Percentiles rank a stretch among this genome's conserved stretches.
Evolutionary conservation across 306 rosid species (phyloP).

Genomic region (Lablab purpureus): DNA sequence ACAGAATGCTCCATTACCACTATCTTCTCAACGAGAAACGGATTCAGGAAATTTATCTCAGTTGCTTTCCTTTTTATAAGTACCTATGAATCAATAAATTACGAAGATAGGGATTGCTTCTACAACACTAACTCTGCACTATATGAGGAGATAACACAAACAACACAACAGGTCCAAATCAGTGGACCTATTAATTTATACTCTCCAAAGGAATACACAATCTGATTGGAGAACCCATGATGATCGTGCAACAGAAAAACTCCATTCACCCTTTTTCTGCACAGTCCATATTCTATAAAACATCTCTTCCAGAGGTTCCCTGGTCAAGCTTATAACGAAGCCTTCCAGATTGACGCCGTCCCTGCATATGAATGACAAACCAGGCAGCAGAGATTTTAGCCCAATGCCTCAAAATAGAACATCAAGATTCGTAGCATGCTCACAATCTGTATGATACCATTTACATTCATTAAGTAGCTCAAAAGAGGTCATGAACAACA

Average conservation of each 20-base stretch:
- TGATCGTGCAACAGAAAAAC: slow-evolving; percentile 46
- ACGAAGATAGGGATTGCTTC: slow-evolving; percentile 47
- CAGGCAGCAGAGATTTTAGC: background rate
- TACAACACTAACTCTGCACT: slow-evolving; percentile 58
- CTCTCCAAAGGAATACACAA: slow-evolving; percentile 49
- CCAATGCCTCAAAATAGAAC: slow-evolving; percentile 14
- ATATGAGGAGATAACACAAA: slow-evolving; percentile 48
- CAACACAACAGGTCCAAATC: slow-evolving; percentile 52
- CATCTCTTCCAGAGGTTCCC: slow-evolving; percentile 54
- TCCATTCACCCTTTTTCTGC: slow-evolving; percentile 37
- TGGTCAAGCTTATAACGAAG: slow-evolving; percentile 44
- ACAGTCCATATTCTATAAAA: slow-evolving; percentile 46
- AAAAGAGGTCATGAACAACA: background rate
- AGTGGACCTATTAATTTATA: slow-evolving; percentile 49
- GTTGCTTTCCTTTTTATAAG: slow-evolving; percentile 39
- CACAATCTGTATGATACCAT: background rate
- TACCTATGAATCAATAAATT: slow-evolving; percentile 34
- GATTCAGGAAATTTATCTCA: slow-evolving; percentile 31
- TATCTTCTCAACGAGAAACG: slow-evolving; percentile 34
- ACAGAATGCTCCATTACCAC: slow-evolving; percentile 47
- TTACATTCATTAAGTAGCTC: slow-evolving; percentile 20
- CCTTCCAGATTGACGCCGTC: slow-evolving; percentile 55
- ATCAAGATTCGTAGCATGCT: background rate
- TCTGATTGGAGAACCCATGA: slow-evolving; percentile 51
- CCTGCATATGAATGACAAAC: slow-evolving; percentile 50